These are phyloP conservation scores for Lolium multiflorum DNA, from an alignment of 176 grass and related monocot species.

Conservation along the genomic window DNA sequence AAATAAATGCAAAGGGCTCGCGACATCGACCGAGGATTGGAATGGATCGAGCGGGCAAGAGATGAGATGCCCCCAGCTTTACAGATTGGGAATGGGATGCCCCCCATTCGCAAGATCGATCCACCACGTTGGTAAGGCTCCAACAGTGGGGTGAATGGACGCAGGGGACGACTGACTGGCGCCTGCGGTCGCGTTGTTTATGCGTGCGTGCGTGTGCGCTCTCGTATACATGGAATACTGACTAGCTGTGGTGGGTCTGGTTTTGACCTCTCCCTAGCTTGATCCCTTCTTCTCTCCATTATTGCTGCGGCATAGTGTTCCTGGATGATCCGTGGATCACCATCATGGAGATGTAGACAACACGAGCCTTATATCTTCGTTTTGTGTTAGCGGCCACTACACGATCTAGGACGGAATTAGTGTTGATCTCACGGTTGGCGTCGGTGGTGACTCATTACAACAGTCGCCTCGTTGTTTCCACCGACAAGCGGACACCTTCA, in stretches of 20 bases:
- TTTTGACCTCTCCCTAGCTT: conserved; percentile 44
- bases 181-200: not conserved
- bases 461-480: too few relatives aligned
- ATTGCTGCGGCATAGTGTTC: conserved; percentile 50
- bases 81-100: conserved; percentile 47
- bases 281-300: conserved; percentile 45
- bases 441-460: too few relatives aligned
- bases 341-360: conserved; percentile 29
- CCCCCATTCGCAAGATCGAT: conserved; percentile 47
- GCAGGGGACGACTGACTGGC: not conserved
- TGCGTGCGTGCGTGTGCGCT: conserved; percentile 1
- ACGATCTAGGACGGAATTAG: not conserved
- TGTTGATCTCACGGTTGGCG: not conserved
- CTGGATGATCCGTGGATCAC: conserved; percentile 30
- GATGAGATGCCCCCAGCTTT: conserved; percentile 44
- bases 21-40: not conserved
- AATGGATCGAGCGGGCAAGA: conserved; percentile 25
- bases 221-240: conserved; percentile 23
- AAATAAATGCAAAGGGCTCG: not conserved
- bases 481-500: too few relatives aligned
- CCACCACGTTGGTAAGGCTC: conserved; percentile 6
- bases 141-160: not conserved
- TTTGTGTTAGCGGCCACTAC: not conserved
- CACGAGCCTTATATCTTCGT: too few relatives aligned
- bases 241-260: not conserved